Conservation (phyloP, 768 basidiomycete species). For the Leccinellum albellum region DNA sequence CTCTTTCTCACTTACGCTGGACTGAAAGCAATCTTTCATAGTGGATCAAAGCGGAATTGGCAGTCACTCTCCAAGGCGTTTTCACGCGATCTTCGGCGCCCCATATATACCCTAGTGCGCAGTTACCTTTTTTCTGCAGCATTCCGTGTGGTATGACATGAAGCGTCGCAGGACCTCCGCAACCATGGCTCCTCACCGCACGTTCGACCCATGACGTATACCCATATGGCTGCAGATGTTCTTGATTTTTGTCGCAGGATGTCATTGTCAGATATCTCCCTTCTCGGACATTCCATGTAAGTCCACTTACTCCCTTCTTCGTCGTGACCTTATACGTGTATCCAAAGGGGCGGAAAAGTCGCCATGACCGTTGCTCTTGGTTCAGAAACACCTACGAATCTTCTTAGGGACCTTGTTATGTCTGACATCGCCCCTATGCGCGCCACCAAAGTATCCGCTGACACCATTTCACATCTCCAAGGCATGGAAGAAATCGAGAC, state of each 20-base stretch:
- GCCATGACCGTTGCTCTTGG: slow-evolving; percentile 66
- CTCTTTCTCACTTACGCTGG: background rate
- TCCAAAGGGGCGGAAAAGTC: slow-evolving; percentile 76
- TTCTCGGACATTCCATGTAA: slow-evolving; percentile 90
- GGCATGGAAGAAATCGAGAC: slow-evolving; percentile 74
- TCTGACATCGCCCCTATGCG: slow-evolving; percentile 79
- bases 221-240: slow-evolving; percentile 77
- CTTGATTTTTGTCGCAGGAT: slow-evolving; percentile 58
- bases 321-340: slow-evolving; percentile 1
- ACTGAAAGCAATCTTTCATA: slow-evolving; percentile 26
- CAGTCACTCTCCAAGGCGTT: slow-evolving; percentile 75
- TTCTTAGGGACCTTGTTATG: slow-evolving; percentile 59
- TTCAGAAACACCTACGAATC: slow-evolving; percentile 36
- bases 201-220: slow-evolving; percentile 66
- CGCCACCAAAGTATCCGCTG: slow-evolving; percentile 48
- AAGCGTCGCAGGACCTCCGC: slow-evolving; percentile 62
- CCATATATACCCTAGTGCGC: slow-evolving; percentile 71
- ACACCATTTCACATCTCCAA: slow-evolving; percentile 63
- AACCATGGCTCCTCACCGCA: slow-evolving; percentile 88
- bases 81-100: slow-evolving; percentile 54
- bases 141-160: background rate
- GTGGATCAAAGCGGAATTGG: slow-evolving; percentile 91
- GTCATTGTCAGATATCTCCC: slow-evolving; percentile 55
- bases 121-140: background rate
- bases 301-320: slow-evolving; percentile 22